phyloP scores from a whole-genome alignment of 345 rosid species.

The Eucalyptus curtisii region DNA sequence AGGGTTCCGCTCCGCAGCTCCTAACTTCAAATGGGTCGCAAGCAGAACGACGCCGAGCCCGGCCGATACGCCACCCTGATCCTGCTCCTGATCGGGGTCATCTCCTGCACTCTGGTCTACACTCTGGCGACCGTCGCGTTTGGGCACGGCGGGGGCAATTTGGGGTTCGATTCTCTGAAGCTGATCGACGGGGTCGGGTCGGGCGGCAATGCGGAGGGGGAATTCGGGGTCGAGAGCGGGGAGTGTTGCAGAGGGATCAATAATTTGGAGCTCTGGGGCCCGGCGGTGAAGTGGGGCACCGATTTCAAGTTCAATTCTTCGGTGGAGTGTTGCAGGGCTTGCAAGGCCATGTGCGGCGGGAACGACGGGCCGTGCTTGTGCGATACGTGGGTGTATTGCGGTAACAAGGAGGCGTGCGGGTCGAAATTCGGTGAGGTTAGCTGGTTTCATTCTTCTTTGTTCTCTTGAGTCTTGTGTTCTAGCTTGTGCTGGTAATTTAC shows the following conservation, averaged over 20 bases:
- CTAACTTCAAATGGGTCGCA: conserved; percentile 45
- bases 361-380: conserved; percentile 91
- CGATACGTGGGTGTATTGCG: conserved; percentile 94
- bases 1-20: background rate
- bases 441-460: background rate
- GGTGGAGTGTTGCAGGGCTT: conserved; percentile 62
- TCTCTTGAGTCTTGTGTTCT: background rate
- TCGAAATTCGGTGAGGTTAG: conserved; percentile 86
- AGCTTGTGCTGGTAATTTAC: background rate
- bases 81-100: conserved; percentile 38
- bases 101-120: conserved; percentile 60
- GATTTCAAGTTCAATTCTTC: conserved; percentile 79
- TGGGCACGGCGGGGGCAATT: conserved; percentile 6
- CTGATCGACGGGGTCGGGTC: background rate
- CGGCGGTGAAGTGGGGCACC: conserved; percentile 96
- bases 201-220: background rate
- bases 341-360: conserved; percentile 85
- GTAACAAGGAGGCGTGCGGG: conserved; percentile 62
- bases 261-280: conserved; percentile 92
- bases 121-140: conserved; percentile 40
- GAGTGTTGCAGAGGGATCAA: conserved; percentile 81
- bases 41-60: conserved; percentile 41
- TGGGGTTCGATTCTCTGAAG: background rate
- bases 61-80: conserved; percentile 41
- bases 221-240: background rate